These are phyloP conservation scores for Saposhnikovia divaricata DNA, from an alignment of 129 eudicot species.

Conservation along the genomic window DNA sequence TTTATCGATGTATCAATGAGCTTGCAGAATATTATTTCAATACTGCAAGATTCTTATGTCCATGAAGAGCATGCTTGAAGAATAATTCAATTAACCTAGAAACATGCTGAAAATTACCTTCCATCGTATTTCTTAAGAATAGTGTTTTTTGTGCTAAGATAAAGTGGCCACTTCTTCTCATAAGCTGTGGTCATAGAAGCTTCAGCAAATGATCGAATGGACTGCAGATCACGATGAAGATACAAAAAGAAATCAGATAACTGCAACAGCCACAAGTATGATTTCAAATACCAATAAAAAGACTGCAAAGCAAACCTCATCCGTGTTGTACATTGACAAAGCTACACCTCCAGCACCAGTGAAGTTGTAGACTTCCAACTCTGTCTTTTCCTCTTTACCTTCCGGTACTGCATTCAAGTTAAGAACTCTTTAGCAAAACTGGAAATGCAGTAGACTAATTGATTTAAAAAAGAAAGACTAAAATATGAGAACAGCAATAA, in stretches of 20 bases:
- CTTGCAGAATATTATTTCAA: neutral
- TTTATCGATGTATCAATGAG: neutral
- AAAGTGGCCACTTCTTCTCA: constrained; percentile 88
- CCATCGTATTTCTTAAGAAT: constrained; percentile 92
- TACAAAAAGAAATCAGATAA: constrained; percentile 3
- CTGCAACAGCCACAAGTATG: neutral
- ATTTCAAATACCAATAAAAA: neutral
- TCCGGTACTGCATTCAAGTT: constrained; percentile 60
- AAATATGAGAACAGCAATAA: neutral
- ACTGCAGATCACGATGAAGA: constrained; percentile 34
- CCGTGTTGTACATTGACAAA: constrained; percentile 94
- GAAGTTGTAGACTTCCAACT: constrained; percentile 75
- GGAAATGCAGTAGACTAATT: too few relatives aligned
- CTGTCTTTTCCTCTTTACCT: constrained; percentile 64
- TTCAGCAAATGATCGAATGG: constrained; percentile 80
- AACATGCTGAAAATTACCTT: constrained; percentile 37
- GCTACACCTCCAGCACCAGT: constrained; percentile 94
- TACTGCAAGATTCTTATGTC: neutral
- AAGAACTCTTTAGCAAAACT: neutral
- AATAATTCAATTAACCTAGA: neutral
- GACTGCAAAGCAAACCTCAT: constrained; percentile 52
- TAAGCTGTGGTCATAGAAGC: constrained; percentile 87
- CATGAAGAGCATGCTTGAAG: neutral
- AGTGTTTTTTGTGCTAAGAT: constrained; percentile 93
- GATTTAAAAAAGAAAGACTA: neutral